Percentiles rank a stretch among this genome's conserved stretches.
These are phyloP conservation scores for Neoscytalidium dimidiatum DNA, from an alignment of 2,329 filamentous ascomycete species.

Conservation along the genomic window DNA sequence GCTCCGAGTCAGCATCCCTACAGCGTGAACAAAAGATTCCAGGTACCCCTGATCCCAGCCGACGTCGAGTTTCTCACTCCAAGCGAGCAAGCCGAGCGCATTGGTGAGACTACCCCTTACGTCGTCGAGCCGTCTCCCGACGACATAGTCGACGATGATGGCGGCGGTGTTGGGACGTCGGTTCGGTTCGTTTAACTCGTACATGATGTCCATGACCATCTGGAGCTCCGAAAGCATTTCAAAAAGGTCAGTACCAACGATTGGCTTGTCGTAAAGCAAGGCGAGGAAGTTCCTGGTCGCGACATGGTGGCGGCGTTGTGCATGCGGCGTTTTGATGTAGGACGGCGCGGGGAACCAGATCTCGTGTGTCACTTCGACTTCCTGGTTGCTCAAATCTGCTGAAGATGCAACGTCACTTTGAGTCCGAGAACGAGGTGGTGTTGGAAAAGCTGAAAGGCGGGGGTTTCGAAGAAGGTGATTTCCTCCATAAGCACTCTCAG, in stretches of 20 bases:
- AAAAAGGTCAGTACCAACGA: constrained; percentile 65
- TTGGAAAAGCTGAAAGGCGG: neutral
- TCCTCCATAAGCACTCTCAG: neutral
- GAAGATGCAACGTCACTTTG: constrained; percentile 20
- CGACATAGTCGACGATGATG: constrained; percentile 63
- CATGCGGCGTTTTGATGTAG: constrained; percentile 45
- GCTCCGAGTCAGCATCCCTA: constrained; percentile 56
- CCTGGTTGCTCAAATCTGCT: constrained; percentile 15
- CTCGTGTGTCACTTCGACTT: constrained; percentile 42
- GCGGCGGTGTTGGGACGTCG: constrained; percentile 52
- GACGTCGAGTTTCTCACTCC: constrained; percentile 64
- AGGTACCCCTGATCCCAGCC: constrained; percentile 68
- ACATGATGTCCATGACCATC: constrained; percentile 59
- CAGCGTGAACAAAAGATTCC: constrained; percentile 67
- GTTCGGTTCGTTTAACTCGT: constrained; percentile 45
- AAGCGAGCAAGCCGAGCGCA: constrained; percentile 64
- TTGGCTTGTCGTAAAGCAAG: constrained; percentile 62
- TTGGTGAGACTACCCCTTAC: constrained; percentile 61
- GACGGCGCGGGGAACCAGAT: constrained; percentile 64
- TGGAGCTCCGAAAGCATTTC: constrained; percentile 66
- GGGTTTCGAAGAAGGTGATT: neutral
- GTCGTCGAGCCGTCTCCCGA: constrained; percentile 63
- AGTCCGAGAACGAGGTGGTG: constrained; percentile 13
- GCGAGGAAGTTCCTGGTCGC: constrained; percentile 71
- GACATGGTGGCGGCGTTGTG: constrained; percentile 61